Base-by-base conservation (phyloP, 1,284 basidiomycete genomes). In the Phlebopus sp. region DNA sequence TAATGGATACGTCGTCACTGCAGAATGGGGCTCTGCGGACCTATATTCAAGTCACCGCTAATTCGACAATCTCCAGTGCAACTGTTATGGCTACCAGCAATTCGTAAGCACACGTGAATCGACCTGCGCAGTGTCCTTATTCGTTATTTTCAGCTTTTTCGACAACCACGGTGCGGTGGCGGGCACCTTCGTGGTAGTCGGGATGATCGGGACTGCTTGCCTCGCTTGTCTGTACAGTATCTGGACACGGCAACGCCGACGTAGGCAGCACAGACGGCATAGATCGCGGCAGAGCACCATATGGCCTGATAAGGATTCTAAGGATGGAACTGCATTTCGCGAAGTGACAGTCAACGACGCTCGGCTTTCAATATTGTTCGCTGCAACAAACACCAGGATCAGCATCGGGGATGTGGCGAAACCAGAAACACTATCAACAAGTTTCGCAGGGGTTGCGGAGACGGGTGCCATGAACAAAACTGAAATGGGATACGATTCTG, bases 121-220 rank as follows among this genome's bases (percentile, higher is more conserved):
- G 37, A 8, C 19, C 29, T 27, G 17, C 9, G 29, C 27, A 14
- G 18, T 35, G 13, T 4, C 15, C 13, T 1, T 56, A 36, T n/a
- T 11, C 50, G 4, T n/a, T 18, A 37, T 51, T 30, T 32, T 15
- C 46, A 84, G 81, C 9, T 77, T 85, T 60, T 72, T 82, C 47
- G 60, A 69, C 14, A 76, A 84, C 52, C 72, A 66, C 37, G 76
- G 76, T 4, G 77, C 76, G 8, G 76, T 82, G 11, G 75, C 76
- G 14, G 82, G 78, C 3, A 74, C 79, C 14, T 84, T 85, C 59
- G 64, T 78, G 5, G 74, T 69, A 15, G 69, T 78, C 25, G 82
- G 76, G 17, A 53, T 83, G 13, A 53, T 72, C 30, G 58, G 70
- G 6, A 65, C 73, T 5, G 66, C 67, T 3, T 32, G 76, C 2